Evolutionary conservation across 768 basidiomycete species (phyloP), one percentile per base, ranked within the genome.

Genomic region (Multifurca ochricompacta): DNA sequence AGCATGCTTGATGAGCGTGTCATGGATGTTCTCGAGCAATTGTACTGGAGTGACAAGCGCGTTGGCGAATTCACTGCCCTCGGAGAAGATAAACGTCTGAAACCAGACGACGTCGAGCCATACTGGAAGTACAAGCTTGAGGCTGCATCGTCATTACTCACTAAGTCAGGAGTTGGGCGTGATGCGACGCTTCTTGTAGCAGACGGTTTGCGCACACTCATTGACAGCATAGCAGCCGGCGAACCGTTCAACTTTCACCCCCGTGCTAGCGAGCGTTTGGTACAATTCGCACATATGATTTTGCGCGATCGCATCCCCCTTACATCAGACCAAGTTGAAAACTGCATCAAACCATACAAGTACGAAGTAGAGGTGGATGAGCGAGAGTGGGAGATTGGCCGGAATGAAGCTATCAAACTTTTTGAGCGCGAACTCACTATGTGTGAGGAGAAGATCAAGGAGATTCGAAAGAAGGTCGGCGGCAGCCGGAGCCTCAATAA

Each of bases 301-400:
- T 71, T 99, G 48, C 79, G 95, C 54, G 95, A 98, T 64, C 81
- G 95, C 6, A 87, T 97, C 53, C 88, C 91, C 14, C 71, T 95
- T 51, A 92, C 96, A n/a, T 87, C 91, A 4, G 96, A 99, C 67
- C 95, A 98, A 71, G 95, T 99, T 14, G 96, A 99, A 74, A 99
- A 98, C 69, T 95, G 91, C 69, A 97, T 99, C 76, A 99, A 99
- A 71, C 96, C 95, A 27, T 97, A 82, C 79, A 99, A 99, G 74
- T 95, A 96, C 65, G 95, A 98, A 65, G 85, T 98, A 25, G 96
- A 99, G 66, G 87, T 97, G 13, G 93, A 97, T 59, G 78, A 81
- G 13, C 74, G 85, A 37, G 96, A 99, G 68, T 99, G 96, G 96
- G 89, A 91, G 62, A 65, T 74, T 2, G 96, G 96, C 0, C 74